These are phyloP conservation scores for Alternaria hordeiaustralica DNA, from an alignment of 2,329 filamentous ascomycete species.

Conservation along the genomic window DNA sequence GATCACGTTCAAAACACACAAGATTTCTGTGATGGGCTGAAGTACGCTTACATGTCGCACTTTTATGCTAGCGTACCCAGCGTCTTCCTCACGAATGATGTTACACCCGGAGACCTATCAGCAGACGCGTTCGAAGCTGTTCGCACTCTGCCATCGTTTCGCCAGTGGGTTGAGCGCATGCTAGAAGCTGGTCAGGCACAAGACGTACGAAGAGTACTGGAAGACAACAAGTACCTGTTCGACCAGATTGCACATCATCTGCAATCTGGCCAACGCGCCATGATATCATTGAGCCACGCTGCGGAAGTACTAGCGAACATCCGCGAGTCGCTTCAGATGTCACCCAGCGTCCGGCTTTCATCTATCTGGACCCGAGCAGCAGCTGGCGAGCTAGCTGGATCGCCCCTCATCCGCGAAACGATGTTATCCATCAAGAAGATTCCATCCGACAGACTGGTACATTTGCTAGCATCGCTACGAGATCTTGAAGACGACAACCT, in stretches of 20 bases:
- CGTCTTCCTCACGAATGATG: conserved; percentile 59
- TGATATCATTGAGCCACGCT: conserved; percentile 50
- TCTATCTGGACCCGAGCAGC: conserved; percentile 68
- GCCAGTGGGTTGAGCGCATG: conserved; percentile 46
- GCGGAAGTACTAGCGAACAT: conserved; percentile 44
- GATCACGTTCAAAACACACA: conserved; percentile 80
- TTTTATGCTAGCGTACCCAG: conserved; percentile 81
- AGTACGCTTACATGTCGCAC: conserved; percentile 87
- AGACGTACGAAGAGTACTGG: conserved; percentile 61
- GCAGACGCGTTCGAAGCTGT: conserved; percentile 70
- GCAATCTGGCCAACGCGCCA: conserved; percentile 48
- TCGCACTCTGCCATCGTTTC: conserved; percentile 72
- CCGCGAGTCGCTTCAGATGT: conserved; percentile 48
- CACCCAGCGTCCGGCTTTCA: conserved; percentile 47
- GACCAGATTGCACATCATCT: conserved; percentile 49
- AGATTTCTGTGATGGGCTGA: conserved; percentile 70
- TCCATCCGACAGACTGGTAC: conserved; percentile 60
- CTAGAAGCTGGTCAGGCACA: conserved; percentile 48
- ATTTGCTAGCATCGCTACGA: conserved; percentile 50
- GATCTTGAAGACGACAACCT: conserved; percentile 19
- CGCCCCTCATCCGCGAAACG: conserved; percentile 60
- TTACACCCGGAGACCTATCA: conserved; percentile 55
- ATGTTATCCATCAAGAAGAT: conserved; percentile 67
- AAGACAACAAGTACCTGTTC: conserved; percentile 65
- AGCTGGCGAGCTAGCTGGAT: conserved; percentile 60